A percentile compares a stretch with the other conserved stretches of the same genome.
phyloP scores from a whole-genome alignment of 2,329 filamentous ascomycete species.

The Sclerotinia glacialis region DNA sequence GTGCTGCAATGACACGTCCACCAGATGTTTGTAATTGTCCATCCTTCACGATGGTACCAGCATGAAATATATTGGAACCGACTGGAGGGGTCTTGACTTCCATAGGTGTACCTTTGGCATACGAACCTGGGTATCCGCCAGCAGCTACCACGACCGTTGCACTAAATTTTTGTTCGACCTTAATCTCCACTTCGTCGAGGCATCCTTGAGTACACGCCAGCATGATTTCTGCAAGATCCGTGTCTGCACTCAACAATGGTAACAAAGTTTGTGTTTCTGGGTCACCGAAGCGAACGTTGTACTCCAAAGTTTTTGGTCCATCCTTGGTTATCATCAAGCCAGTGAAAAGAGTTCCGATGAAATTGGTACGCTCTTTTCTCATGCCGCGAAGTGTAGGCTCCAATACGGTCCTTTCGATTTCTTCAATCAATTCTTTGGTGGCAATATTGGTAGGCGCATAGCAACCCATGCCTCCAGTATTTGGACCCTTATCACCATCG shows the following conservation, averaged over 20 bases:
- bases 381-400: slow-evolving; percentile 87
- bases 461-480: slow-evolving; percentile 97
- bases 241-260: slow-evolving; percentile 71
- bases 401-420: slow-evolving; percentile 78
- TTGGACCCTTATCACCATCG: slow-evolving; percentile 85
- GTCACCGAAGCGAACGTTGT: slow-evolving; percentile 91
- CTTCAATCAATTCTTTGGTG: slow-evolving; percentile 67
- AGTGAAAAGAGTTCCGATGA: slow-evolving; percentile 76
- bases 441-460: slow-evolving; percentile 87
- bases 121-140: slow-evolving; percentile 83
- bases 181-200: slow-evolving; percentile 66
- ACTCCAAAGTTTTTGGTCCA: slow-evolving; percentile 82
- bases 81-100: slow-evolving; percentile 46
- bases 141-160: slow-evolving; percentile 93
- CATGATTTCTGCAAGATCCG: slow-evolving; percentile 86
- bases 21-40: slow-evolving; percentile 71
- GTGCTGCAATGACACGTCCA: slow-evolving; percentile 91
- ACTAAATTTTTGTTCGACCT: slow-evolving; percentile 68
- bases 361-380: slow-evolving; percentile 72
- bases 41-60: slow-evolving; percentile 70
- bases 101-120: slow-evolving; percentile 72
- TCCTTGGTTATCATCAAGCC: slow-evolving; percentile 87
- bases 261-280: slow-evolving; percentile 88
- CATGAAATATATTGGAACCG: slow-evolving; percentile 81
- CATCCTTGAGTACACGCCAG: slow-evolving; percentile 75